Base-by-base conservation (phyloP, 2,329 filamentous ascomycete species). In the Aspergillus caelatus region DNA sequence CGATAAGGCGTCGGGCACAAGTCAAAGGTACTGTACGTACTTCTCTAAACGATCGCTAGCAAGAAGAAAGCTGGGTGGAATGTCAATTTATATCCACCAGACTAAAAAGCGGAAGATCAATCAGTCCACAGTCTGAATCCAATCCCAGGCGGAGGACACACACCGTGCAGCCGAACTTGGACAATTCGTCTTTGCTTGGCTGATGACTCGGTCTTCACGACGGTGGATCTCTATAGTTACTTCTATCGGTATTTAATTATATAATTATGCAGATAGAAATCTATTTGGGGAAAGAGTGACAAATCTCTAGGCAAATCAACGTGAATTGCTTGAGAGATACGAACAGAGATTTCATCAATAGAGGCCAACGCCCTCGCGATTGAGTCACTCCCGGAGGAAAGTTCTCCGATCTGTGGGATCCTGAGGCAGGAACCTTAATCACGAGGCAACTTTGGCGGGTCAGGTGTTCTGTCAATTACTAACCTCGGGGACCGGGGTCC, bases 91-190 rank as follows among this genome's bases (percentile, higher is more conserved):
- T 55, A 55, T 23, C 30, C 32, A 55, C n/a, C 28, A 28, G 41
- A 16, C 56, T 58, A 58, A 30, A 23, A 39, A 39, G 32, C 12
- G 52, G 52, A 55, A 14, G 28, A 39, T 23, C n/a, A 14, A 39
- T 41, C 52, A 55, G 34, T 39, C 52, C 52, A 55, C 52, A 26
- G 32, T 11, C 9, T 55, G 34, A 36, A 39, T 28, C 52, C 52
- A 55, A 55, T 55, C 52, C 52, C 52, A 39, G 10, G 52, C 21
- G 52, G 32, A 55, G 52, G 52, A 55, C 8, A 26, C 34, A 55
- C 52, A 55, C 52, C 61, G 63, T 63, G 63, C 58, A 59, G 50
- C 64, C 60, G 23, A 61, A 65, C 60, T 62, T 63, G 58, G 64
- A 63, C 55, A 14, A 36, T 61, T 65, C 56, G 61, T 39, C n/a